Base-by-base conservation (phyloP, 2,329 filamentous ascomycete species). In the Ophiosphaerella narmari region DNA sequence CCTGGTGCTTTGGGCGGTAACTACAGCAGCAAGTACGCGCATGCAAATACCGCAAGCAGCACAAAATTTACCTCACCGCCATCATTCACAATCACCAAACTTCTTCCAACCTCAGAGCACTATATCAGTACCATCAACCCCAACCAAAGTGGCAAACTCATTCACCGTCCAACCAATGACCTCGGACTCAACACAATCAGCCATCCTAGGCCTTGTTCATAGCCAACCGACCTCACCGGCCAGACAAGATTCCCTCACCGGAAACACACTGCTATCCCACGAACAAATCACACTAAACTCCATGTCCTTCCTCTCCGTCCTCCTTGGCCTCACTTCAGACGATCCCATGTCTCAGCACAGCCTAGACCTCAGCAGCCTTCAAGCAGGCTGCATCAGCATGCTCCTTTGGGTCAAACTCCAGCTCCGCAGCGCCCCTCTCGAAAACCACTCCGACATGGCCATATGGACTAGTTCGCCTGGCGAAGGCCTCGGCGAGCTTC, bases 1-100 rank as follows among this genome's bases (percentile, higher is more conserved):
- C 2, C 56, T 75, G 4, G 66, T 73, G 1, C 49, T 74, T 0
- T 75, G 73, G 72, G 62, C 63, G 6, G 57, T 64, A 13, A 71
- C 68, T 4, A 65, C 66, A 24, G 58, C 66, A 14, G 62, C 67
- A 13, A 62, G 43, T 8, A 60, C 60, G 1, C 59, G 62, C 11
- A 43, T 60, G 12, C 57, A 55, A 24, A 23, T 45, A 5, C 57
- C 58, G 36, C 54, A 54, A 11, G 18, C 24, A 2, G 9, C 41
- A 4, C 42, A 52, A 31, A 31, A 16, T 2, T 51, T 57, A 26
- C 36, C 39, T 11, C 47, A 48, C 11, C 58, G 62, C 23, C 62
- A 52, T 43, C 51, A 55, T 29, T 62, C 60, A 7, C 36, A 52
- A 12, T 34, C 57, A 5, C 31, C 43, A 37, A 38, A 48, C 21